Evolutionary conservation across 257 asterid genomes (phyloP).

Genomic region (Solanum acaule): DNA sequence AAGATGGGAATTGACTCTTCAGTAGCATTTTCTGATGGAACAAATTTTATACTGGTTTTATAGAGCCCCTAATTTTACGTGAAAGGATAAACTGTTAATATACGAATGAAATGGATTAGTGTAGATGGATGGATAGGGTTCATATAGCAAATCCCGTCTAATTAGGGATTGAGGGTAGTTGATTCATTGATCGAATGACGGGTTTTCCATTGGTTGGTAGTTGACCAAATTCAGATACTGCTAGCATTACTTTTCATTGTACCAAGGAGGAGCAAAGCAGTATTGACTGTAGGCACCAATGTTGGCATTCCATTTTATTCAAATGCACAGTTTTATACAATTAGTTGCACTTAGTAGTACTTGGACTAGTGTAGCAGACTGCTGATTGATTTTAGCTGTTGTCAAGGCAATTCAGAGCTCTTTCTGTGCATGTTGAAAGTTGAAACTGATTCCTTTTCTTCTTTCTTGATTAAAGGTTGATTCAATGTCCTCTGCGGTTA

Average conservation of each 20-base stretch:
- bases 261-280: neutral
- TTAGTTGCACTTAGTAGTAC: neutral
- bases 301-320: neutral
- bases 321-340: neutral
- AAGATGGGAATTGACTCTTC: neutral
- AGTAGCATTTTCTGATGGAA: neutral
- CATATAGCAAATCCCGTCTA: neutral
- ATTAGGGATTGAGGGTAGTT: neutral
- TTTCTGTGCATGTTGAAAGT: neutral
- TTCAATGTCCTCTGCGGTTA: conserved; percentile 21
- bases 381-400: neutral
- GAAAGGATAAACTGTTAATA: neutral
- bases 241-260: neutral
- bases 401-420: neutral
- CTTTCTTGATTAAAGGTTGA: neutral
- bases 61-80: neutral
- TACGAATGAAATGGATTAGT: neutral
- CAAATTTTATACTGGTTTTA: neutral
- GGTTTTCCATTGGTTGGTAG: neutral
- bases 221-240: neutral
- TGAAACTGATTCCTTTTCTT: neutral
- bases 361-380: neutral
- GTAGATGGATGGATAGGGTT: neutral
- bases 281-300: neutral
- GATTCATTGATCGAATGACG: neutral